Evolutionary conservation across 2,329 filamentous ascomycete genomes (phyloP).

Genomic region (Simplicillium aogashimaense): DNA sequence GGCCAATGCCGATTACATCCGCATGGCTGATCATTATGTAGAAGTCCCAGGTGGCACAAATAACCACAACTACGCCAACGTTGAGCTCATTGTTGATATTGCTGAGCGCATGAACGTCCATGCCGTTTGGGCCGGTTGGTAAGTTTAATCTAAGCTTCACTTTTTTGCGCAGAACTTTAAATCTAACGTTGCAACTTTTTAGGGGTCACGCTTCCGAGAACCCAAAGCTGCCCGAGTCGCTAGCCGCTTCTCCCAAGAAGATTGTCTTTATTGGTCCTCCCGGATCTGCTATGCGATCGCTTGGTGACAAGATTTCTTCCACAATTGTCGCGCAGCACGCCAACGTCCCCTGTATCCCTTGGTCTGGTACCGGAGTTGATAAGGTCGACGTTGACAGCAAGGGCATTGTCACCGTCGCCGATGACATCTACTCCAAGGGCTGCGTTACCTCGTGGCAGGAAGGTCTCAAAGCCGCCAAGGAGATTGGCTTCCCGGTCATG

Average conservation of each 20-base stretch:
- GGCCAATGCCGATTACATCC: conserved; percentile 98
- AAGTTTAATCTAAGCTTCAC: conserved; percentile 22
- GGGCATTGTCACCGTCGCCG: conserved; percentile 86
- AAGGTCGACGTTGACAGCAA: conserved; percentile 67
- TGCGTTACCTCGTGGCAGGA: conserved; percentile 87
- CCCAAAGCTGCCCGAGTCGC: conserved; percentile 89
- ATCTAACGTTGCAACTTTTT: neutral
- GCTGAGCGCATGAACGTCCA: conserved; percentile 98
- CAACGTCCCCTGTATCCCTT: conserved; percentile 94
- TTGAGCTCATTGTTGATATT: conserved; percentile 97
- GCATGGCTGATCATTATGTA: conserved; percentile 99
- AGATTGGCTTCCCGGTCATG: conserved; percentile 99
- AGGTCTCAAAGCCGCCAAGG: conserved; percentile 73
- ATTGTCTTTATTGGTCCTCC: conserved; percentile 99
- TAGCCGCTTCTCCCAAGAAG: conserved; percentile 94
- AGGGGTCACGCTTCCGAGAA: conserved; percentile 99
- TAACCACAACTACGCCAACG: conserved; percentile 99
- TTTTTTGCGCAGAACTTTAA: neutral
- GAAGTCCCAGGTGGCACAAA: conserved; percentile 98
- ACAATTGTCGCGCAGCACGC: conserved; percentile 98
- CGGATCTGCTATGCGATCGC: conserved; percentile 95
- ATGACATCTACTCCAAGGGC: conserved; percentile 78
- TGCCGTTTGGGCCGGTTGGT: conserved; percentile 98
- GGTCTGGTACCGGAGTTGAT: conserved; percentile 90
- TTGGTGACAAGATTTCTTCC: conserved; percentile 99